phyloP scores from a whole-genome alignment of 306 rosid genomes.

The Quercus alba region DNA sequence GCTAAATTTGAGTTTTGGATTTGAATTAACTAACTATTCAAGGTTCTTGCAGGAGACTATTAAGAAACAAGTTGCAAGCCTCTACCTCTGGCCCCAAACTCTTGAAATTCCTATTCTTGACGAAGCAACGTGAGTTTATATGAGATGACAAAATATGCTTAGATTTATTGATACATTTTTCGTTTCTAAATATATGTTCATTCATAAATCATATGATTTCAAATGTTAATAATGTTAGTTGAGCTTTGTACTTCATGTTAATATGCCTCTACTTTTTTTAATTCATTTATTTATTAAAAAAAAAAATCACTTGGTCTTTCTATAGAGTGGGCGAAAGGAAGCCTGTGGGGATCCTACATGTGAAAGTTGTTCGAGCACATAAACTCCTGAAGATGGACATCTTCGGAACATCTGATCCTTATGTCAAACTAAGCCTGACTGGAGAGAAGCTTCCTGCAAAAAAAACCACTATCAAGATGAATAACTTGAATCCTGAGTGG shows the following conservation, averaged over 20 bases:
- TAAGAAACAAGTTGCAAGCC: conserved; percentile 68
- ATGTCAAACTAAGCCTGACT: conserved; percentile 68
- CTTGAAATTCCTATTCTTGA: conserved; percentile 75
- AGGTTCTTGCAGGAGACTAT: conserved; percentile 58
- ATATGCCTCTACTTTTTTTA: not conserved
- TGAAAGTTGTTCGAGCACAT: conserved; percentile 73
- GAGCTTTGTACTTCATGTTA: not conserved
- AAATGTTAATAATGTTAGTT: not conserved
- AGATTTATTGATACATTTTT: not conserved
- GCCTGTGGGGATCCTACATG: conserved; percentile 93
- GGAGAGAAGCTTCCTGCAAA: conserved; percentile 73
- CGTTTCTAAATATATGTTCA: not conserved
- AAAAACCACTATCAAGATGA: conserved; percentile 77
- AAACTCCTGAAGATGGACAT: conserved; percentile 86
- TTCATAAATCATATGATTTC: not conserved
- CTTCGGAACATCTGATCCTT: conserved; percentile 90
- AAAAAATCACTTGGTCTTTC: not conserved
- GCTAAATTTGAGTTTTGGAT: not conserved
- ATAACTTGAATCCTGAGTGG: conserved; percentile 88
- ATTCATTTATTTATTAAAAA: no score
- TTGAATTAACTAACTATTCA: conserved; percentile 17
- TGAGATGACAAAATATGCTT: not conserved
- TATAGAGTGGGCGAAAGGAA: conserved; percentile 61
- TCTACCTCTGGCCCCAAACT: conserved; percentile 87
- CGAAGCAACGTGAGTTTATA: conserved; percentile 60